These are phyloP conservation scores for Mesembryanthemum crystallinum DNA, from an alignment of 148 eudicot species.

Conservation along the genomic window DNA sequence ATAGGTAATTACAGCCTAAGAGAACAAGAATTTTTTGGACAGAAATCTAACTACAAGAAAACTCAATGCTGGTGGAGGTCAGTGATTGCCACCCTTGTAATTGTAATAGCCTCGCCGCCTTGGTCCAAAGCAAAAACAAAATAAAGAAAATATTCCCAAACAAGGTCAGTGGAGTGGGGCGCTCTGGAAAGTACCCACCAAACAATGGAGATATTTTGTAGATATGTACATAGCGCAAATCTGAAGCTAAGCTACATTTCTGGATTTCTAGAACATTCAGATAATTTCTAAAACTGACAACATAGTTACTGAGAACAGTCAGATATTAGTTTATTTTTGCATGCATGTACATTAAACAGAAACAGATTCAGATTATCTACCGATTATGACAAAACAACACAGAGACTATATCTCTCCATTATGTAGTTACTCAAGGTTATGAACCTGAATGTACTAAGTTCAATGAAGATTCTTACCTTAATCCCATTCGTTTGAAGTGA, in stretches of 20 bases:
- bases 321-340: no score
- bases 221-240: background rate
- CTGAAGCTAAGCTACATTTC: background rate
- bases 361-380: background rate
- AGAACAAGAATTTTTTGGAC: no score
- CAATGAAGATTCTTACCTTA: slow-evolving; percentile 38
- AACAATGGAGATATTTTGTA: no score
- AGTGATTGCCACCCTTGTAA: no score
- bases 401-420: background rate
- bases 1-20: no score
- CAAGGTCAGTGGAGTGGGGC: no score
- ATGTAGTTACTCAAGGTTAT: background rate
- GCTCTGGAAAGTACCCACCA: no score
- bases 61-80: no score
- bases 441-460: background rate
- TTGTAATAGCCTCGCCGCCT: no score
- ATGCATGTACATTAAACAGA: background rate
- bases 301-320: background rate
- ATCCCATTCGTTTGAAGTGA: slow-evolving; percentile 34
- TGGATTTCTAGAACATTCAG: background rate
- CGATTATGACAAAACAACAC: background rate
- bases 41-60: no score
- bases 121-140: no score
- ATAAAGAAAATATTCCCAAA: no score
- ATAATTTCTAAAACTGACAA: background rate